Evolutionary conservation across 805 yeast species (phyloP).

Genomic region (Yarrowia sp.): DNA sequence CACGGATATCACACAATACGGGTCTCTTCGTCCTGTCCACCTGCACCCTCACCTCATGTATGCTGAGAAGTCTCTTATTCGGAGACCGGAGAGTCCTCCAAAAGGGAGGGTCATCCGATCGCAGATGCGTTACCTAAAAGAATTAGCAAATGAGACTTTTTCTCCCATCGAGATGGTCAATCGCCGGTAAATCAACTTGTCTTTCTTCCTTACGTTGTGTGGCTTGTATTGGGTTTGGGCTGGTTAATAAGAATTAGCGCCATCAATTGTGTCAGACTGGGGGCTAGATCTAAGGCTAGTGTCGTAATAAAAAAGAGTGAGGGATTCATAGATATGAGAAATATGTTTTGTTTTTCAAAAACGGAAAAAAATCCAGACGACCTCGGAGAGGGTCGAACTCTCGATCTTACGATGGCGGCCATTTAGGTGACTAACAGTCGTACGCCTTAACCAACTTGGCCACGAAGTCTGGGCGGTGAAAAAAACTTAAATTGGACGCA

Average conservation of each 20-base stretch:
- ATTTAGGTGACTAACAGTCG: slow-evolving; percentile 38
- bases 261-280: not conserved
- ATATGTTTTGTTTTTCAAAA: no score
- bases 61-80: not conserved
- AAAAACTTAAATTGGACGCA: no score
- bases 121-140: not conserved
- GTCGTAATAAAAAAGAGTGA: no score
- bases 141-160: not conserved
- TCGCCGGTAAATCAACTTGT: slow-evolving; percentile 4
- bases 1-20: not conserved
- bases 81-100: not conserved
- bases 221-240: slow-evolving; percentile 15
- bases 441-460: slow-evolving; percentile 39
- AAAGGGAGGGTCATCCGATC: not conserved
- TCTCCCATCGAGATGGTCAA: not conserved
- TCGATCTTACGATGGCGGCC: slow-evolving; percentile 40
- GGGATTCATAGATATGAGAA: no score
- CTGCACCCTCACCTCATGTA: not conserved
- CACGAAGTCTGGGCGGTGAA: slow-evolving; percentile 31
- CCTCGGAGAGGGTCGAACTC: slow-evolving; percentile 40
- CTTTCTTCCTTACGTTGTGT: not conserved
- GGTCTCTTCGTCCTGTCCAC: not conserved
- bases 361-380: slow-evolving; percentile 17
- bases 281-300: no score
- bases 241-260: slow-evolving; percentile 2